Evolutionary conservation across 192 early-diverging fungal genomes (phyloP).

Genomic region (Backusella psychrophila): DNA sequence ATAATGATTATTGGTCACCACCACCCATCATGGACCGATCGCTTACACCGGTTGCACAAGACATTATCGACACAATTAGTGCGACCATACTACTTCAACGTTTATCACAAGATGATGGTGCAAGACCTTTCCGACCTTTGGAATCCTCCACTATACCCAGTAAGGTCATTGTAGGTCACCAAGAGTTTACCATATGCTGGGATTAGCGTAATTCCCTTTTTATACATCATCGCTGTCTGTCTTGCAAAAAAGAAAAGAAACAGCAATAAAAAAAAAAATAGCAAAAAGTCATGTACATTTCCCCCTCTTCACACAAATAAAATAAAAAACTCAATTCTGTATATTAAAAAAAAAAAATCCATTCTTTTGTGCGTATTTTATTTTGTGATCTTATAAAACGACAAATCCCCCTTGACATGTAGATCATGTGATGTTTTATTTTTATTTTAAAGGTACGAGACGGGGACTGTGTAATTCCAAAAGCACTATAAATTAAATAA

Average conservation of each 20-base stretch:
- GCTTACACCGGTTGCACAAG: slow-evolving; percentile 15
- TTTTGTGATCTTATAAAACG: background rate
- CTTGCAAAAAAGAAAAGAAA: background rate
- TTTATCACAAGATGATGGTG: slow-evolving; percentile 49
- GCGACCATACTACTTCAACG: slow-evolving; percentile 39
- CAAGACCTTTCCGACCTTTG: slow-evolving; percentile 33
- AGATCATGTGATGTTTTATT: background rate
- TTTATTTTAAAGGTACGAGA: background rate
- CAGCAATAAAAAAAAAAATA: background rate
- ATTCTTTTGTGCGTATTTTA: background rate
- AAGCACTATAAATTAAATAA: slow-evolving; percentile 3
- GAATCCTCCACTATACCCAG: slow-evolving; percentile 23
- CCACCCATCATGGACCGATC: slow-evolving; percentile 4
- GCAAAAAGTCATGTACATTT: background rate
- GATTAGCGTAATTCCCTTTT: slow-evolving; percentile 2
- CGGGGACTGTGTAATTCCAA: background rate
- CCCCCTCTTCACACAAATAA: background rate
- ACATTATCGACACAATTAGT: slow-evolving; percentile 31
- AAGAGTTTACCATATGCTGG: slow-evolving; percentile 28
- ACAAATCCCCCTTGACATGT: slow-evolving; percentile 2
- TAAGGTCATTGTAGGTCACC: slow-evolving; percentile 27
- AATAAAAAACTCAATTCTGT: background rate
- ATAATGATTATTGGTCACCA: background rate
- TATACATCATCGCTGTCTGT: background rate
- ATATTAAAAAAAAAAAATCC: background rate